Percentiles rank a stretch among this genome's conserved stretches.
Conservation (phyloP, 345 rosid species). For the Hirschfeldia incana region DNA sequence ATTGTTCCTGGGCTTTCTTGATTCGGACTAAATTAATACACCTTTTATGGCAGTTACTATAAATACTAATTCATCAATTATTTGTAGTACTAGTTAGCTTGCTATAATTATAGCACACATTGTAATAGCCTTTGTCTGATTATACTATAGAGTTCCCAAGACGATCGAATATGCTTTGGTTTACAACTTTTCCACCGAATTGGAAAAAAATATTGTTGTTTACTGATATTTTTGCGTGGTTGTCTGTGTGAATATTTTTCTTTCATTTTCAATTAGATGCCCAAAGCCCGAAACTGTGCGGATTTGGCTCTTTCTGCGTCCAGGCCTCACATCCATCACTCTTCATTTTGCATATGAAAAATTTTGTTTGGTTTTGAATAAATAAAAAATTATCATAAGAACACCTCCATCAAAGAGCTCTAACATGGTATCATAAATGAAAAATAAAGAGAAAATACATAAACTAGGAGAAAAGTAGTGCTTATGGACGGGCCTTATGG, state of each 20-base stretch:
- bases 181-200: neutral
- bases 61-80: neutral
- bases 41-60: neutral
- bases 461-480: too few relatives aligned
- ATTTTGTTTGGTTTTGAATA: neutral
- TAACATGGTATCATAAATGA: too few relatives aligned
- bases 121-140: neutral
- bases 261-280: neutral
- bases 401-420: too few relatives aligned
- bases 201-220: neutral
- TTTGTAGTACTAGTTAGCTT: neutral
- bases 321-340: slow-evolving; percentile 1
- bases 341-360: neutral
- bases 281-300: slow-evolving; percentile 5
- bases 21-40: neutral
- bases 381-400: neutral
- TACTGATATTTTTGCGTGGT: slow-evolving; percentile 3
- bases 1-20: neutral
- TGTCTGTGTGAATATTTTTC: slow-evolving; percentile 1
- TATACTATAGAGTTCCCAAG: neutral
- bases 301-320: neutral
- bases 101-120: neutral
- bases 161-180: slow-evolving; percentile 11
- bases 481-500: too few relatives aligned
- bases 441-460: too few relatives aligned